phyloP scores from a whole-genome alignment of 2,329 filamentous ascomycete genomes.

The Plenodomus tracheiphilus region DNA sequence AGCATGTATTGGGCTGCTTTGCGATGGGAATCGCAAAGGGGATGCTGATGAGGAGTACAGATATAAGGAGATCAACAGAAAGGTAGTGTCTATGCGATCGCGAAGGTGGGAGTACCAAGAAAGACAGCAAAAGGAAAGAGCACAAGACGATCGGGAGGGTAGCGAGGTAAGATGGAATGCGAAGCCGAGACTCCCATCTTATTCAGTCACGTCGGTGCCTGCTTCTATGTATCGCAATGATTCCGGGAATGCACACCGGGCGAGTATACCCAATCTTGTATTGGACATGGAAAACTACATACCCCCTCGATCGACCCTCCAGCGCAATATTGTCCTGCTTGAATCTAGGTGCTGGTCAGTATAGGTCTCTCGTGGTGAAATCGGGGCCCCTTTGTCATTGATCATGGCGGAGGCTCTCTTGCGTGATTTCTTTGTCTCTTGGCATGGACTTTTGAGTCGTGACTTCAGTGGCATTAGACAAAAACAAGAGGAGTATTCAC shows the following conservation, averaged over 20 bases:
- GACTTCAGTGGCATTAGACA: not conserved
- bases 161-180: constrained; percentile 74
- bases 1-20: constrained; percentile 73
- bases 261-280: constrained; percentile 71
- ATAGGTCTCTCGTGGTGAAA: too few relatives aligned
- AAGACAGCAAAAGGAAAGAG: constrained; percentile 74
- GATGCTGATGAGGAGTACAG: constrained; percentile 75
- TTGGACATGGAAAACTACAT: constrained; percentile 85
- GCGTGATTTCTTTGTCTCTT: not conserved
- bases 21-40: constrained; percentile 83
- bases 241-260: constrained; percentile 54
- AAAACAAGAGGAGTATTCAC: not conserved
- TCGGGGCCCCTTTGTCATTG: not conserved
- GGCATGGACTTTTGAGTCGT: not conserved
- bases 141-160: constrained; percentile 71
- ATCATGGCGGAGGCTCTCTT: not conserved
- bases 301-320: constrained; percentile 47
- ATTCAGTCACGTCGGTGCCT: not conserved
- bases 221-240: too few relatives aligned
- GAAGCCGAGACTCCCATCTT: constrained; percentile 41
- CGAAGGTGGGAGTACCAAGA: constrained; percentile 75
- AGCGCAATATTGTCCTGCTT: constrained; percentile 57
- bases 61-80: constrained; percentile 75
- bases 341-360: too few relatives aligned
- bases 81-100: constrained; percentile 88